Conservation (phyloP, 139 green algal species). For the Desmodesmus armatus region DNA sequence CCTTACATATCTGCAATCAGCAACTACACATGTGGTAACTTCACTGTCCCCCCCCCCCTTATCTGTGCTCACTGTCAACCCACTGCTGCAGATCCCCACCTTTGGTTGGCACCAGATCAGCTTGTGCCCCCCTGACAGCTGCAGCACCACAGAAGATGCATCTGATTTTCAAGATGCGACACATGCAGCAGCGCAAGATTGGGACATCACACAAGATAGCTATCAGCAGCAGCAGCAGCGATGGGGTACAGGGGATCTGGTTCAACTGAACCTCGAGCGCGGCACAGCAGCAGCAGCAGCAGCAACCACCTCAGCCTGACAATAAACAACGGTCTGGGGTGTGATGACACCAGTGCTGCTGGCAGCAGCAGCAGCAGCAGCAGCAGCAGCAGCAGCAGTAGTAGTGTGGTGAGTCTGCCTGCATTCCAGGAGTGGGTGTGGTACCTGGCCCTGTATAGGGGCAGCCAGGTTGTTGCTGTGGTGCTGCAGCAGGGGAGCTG, state of each 20-base stretch:
- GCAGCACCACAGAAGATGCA: background rate
- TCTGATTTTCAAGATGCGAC: background rate
- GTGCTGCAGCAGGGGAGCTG: conserved; percentile 20
- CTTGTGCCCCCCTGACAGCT: background rate
- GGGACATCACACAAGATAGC: background rate
- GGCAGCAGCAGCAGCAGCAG: no score
- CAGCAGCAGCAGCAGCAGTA: background rate
- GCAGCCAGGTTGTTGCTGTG: conserved; percentile 24
- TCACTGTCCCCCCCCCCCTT: background rate
- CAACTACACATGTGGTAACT: background rate
- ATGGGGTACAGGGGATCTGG: conserved; percentile 14
- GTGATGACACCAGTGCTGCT: conserved; percentile 9
- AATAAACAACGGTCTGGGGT: conserved; percentile 2
- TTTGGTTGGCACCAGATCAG: conserved; percentile 33
- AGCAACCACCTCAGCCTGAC: conserved; percentile 1
- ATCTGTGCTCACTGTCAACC: background rate
- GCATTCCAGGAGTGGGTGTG: conserved; percentile 23
- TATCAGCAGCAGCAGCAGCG: background rate
- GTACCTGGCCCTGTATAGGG: conserved; percentile 32
- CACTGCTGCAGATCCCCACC: conserved; percentile 27
- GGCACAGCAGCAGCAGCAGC: no score
- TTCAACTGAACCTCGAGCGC: background rate
- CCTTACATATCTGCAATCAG: background rate
- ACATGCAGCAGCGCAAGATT: background rate
- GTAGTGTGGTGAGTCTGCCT: conserved; percentile 4